phyloP scores from a whole-genome alignment of 169 alveolate genomes.

The Cryptosporidium andersoni region DNA sequence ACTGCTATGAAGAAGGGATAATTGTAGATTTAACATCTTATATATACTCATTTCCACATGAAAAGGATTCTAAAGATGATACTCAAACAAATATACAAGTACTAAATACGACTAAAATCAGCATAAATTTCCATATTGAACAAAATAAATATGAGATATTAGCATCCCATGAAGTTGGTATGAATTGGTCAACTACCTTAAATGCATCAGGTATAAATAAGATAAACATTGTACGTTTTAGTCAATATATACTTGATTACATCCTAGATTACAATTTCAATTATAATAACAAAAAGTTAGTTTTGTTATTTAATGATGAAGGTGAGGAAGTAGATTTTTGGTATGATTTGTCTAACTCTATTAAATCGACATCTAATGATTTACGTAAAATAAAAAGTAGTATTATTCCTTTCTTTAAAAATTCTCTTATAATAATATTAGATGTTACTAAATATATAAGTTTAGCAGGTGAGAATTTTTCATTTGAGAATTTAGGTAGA shows the following conservation, averaged over 20 bases:
- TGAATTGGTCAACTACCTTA: background rate
- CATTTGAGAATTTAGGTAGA: constrained; percentile 1
- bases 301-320: constrained; percentile 23
- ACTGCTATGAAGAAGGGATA: constrained; percentile 67
- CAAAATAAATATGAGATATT: constrained; percentile 1
- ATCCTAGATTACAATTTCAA: constrained; percentile 1
- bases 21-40: constrained; percentile 19
- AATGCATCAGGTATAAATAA: background rate
- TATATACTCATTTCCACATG: background rate
- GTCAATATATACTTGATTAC: background rate
- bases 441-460: too few species aligned
- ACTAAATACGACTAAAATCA: background rate
- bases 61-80: background rate
- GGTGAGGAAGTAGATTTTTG: constrained; percentile 65
- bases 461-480: background rate
- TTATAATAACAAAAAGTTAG: background rate
- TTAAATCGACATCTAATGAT: constrained; percentile 22
- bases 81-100: background rate
- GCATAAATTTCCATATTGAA: constrained; percentile 19
- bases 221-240: constrained; percentile 34
- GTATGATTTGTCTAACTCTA: constrained; percentile 26
- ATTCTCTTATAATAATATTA: too few species aligned
- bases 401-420: background rate
- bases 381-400: background rate
- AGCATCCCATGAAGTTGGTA: background rate